These are phyloP conservation scores for Paraphoma sp. DNA, from an alignment of 2,329 filamentous ascomycete species.

Conservation along the genomic window DNA sequence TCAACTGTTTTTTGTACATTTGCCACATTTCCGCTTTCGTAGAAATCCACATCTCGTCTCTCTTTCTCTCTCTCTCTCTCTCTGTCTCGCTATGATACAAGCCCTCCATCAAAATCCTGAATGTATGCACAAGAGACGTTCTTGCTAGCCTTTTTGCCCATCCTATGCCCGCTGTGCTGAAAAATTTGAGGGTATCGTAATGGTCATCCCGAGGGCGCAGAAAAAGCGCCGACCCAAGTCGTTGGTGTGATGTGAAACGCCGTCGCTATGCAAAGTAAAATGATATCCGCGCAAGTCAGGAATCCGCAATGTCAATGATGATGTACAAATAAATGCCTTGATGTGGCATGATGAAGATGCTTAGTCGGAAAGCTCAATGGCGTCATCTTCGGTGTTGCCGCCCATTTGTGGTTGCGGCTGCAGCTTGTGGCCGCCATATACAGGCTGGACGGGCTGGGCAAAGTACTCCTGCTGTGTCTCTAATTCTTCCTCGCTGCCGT, in stretches of 20 bases:
- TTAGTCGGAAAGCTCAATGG: conserved; percentile 44
- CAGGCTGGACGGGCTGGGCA: background rate
- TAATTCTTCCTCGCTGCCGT: conserved; percentile 13
- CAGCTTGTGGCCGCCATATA: conserved; percentile 6
- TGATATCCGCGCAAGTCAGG: no score
- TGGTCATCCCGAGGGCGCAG: background rate
- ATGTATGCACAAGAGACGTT: no score
- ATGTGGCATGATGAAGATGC: background rate
- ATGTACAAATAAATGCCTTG: background rate
- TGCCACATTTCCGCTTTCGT: no score
- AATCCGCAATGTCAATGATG: background rate
- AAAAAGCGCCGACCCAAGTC: background rate
- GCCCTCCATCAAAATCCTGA: background rate
- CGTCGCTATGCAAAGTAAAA: background rate
- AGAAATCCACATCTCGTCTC: no score
- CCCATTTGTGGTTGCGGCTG: conserved; percentile 6
- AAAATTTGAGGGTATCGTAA: background rate
- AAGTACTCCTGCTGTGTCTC: conserved; percentile 4
- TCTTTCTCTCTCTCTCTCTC: no score
- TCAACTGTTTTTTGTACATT: no score
- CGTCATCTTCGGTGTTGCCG: conserved; percentile 41
- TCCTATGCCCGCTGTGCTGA: background rate
- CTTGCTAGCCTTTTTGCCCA: background rate
- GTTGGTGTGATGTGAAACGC: background rate
- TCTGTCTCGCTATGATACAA: background rate